These are phyloP conservation scores for Kluyveromyces wickerhamii DNA, from an alignment of 805 yeast species.

Conservation along the genomic window DNA sequence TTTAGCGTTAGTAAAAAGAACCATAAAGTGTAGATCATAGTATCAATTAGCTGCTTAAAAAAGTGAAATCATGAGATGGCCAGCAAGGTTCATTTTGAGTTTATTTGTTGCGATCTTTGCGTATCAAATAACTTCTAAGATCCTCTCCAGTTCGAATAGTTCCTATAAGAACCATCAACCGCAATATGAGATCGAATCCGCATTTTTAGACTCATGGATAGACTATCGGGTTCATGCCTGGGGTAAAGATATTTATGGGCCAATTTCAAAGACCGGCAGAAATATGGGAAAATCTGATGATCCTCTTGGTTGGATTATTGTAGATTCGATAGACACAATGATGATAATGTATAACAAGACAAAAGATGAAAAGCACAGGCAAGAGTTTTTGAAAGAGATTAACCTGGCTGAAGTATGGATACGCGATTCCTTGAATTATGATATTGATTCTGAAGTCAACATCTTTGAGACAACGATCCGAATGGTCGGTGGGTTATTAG, in stretches of 20 bases:
- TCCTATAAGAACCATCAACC: not conserved
- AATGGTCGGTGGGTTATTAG: conserved; percentile 87
- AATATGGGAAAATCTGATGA: conserved; percentile 59
- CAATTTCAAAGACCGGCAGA: conserved; percentile 50
- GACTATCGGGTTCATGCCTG: conserved; percentile 70
- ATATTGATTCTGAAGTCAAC: conserved; percentile 66
- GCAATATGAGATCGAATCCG: conserved; percentile 48
- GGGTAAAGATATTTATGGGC: conserved; percentile 76
- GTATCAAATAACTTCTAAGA: too few species aligned
- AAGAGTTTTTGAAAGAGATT: conserved; percentile 44
- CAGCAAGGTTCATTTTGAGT: not conserved
- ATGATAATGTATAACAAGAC: conserved; percentile 56
- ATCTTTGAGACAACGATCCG: conserved; percentile 92
- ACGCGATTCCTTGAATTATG: conserved; percentile 55
- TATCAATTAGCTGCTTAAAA: too few species aligned
- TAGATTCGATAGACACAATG: conserved; percentile 79
- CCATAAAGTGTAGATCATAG: too few species aligned
- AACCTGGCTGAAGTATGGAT: conserved; percentile 68
- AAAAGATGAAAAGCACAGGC: conserved; percentile 7
- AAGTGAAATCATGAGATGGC: not conserved
- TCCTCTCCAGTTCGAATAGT: not conserved
- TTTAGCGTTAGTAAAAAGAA: too few species aligned
- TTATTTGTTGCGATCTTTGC: conserved; percentile 9
- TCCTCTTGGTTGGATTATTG: conserved; percentile 91
- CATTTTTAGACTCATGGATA: conserved; percentile 68